phyloP scores from a whole-genome alignment of 768 basidiomycete genomes.

The Rhodosporidiobolus odoratus region DNA sequence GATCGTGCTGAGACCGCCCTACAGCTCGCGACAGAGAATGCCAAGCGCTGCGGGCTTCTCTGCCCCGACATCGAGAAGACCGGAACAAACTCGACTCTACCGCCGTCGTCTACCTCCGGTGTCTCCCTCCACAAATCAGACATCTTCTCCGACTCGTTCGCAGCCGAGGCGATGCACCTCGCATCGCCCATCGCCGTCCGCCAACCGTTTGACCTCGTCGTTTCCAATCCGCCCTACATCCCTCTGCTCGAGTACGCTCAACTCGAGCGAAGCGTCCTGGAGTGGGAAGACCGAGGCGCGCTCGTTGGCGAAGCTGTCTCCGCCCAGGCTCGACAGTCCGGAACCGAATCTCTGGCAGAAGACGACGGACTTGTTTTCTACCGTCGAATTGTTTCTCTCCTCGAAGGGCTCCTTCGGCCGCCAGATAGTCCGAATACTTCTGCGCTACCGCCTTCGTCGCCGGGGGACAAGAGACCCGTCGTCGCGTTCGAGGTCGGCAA shows the following conservation, averaged over 20 bases:
- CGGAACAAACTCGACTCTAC: no score
- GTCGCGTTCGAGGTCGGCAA: slow-evolving; percentile 40
- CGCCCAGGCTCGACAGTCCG: no score
- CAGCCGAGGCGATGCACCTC: not conserved
- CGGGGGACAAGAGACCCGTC: not conserved
- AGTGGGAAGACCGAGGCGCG: slow-evolving; percentile 74
- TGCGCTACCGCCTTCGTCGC: not conserved
- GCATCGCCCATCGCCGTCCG: not conserved
- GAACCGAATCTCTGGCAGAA: not conserved
- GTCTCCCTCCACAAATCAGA: slow-evolving; percentile 41
- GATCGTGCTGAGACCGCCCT: slow-evolving; percentile 65
- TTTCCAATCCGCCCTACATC: slow-evolving; percentile 84
- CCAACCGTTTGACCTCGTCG: slow-evolving; percentile 62
- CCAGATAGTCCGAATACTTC: not conserved
- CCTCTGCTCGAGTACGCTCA: slow-evolving; percentile 59
- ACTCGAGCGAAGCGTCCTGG: slow-evolving; percentile 64
- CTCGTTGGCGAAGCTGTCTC: slow-evolving; percentile 65
- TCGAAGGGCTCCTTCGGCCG: slow-evolving; percentile 41
- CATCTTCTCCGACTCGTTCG: slow-evolving; percentile 37
- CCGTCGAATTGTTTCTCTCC: slow-evolving; percentile 61
- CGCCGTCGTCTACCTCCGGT: not conserved
- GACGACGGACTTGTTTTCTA: slow-evolving; percentile 63
- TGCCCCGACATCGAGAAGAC: no score
- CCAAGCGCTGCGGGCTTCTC: slow-evolving; percentile 16
- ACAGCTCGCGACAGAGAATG: slow-evolving; percentile 53